Percentiles rank a stretch among this genome's conserved stretches.
Evolutionary conservation across 1,284 basidiomycete species (phyloP).

Genomic region (Ustilago crameri): DNA sequence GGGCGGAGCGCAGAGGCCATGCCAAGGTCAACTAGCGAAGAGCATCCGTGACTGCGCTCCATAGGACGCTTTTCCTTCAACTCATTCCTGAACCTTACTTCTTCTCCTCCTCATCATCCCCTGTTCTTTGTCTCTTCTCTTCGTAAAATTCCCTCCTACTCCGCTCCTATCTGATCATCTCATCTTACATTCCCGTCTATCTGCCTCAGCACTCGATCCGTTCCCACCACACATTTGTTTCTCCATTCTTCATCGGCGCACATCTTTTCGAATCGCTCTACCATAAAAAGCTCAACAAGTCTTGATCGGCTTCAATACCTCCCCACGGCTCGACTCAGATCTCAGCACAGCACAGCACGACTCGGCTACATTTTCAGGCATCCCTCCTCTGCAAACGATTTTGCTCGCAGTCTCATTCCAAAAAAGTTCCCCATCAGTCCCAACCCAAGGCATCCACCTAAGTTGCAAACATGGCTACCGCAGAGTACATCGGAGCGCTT

Average conservation of each 20-base stretch:
- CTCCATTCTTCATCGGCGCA: neutral
- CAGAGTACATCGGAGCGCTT: conserved; percentile 66
- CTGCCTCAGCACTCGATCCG: neutral
- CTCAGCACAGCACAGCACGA: neutral
- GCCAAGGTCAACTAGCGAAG: conserved; percentile 5
- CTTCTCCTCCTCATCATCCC: neutral
- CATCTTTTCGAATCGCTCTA: neutral
- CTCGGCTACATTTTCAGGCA: neutral
- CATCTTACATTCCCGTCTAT: neutral
- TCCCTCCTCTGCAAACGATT: neutral
- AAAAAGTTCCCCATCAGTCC: neutral
- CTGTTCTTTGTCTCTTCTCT: neutral
- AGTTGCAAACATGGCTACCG: conserved; percentile 48
- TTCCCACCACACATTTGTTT: neutral
- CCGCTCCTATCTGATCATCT: neutral
- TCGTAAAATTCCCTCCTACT: neutral
- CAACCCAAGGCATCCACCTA: too few relatives aligned
- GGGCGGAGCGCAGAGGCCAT: too few relatives aligned
- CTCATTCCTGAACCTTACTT: neutral
- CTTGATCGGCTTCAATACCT: neutral
- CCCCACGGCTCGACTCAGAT: too few relatives aligned
- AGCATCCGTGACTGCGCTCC: conserved; percentile 1
- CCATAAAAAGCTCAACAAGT: neutral
- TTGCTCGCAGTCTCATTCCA: neutral
- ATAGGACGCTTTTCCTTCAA: neutral